Conservation (phyloP, 257 asterid species). For the Capsicum rhomboideum region DNA sequence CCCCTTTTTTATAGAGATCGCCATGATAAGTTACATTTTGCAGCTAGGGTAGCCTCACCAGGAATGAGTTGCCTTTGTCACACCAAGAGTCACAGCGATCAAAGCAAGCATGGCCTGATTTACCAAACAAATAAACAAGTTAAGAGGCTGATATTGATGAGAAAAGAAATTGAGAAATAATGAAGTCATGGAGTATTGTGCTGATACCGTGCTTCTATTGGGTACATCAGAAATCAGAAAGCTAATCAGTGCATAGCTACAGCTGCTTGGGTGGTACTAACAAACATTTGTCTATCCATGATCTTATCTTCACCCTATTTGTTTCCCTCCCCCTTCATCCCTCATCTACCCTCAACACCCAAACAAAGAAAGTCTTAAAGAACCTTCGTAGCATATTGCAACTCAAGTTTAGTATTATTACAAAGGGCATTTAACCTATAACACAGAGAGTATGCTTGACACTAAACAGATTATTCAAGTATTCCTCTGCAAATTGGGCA, state of each 20-base stretch:
- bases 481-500: not conserved
- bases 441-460: not conserved
- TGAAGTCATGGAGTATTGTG: not conserved
- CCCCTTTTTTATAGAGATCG: not conserved
- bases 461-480: not conserved
- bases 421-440: not conserved
- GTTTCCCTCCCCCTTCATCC: not conserved
- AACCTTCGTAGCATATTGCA: not conserved
- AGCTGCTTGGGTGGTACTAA: not conserved
- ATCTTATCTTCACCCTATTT: not conserved
- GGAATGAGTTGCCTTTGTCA: slow-evolving; percentile 45
- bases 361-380: not conserved
- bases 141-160: not conserved
- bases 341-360: not conserved
- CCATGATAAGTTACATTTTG: not conserved
- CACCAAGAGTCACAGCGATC: slow-evolving; percentile 71
- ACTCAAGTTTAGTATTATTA: not conserved
- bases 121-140: not conserved
- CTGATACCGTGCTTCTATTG: not conserved
- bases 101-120: slow-evolving; percentile 64
- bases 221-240: not conserved
- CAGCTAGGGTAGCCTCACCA: slow-evolving; percentile 38
- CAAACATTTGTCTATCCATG: not conserved
- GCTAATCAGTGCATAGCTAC: not conserved
- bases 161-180: not conserved